phyloP scores from a whole-genome alignment of 2,329 filamentous ascomycete genomes.

The Helotiales sp. region DNA sequence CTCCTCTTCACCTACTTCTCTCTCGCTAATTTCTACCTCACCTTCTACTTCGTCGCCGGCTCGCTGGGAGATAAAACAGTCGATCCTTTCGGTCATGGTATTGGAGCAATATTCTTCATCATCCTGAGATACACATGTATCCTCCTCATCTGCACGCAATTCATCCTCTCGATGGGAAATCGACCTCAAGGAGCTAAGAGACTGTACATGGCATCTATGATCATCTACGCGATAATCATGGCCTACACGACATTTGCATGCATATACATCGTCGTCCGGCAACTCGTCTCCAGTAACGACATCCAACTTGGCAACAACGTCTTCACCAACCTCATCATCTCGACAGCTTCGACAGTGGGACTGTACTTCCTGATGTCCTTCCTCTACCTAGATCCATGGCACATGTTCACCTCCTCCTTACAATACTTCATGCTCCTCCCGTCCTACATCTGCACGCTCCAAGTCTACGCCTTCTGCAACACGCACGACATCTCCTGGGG shows the following conservation, averaged over 20 bases:
- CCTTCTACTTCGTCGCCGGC: constrained; percentile 96
- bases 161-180: constrained; percentile 95
- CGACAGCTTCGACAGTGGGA: constrained; percentile 83
- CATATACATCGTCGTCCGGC: constrained; percentile 84
- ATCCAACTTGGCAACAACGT: constrained; percentile 77
- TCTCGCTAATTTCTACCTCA: constrained; percentile 97
- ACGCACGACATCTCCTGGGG: constrained; percentile 99
- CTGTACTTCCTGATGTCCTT: constrained; percentile 97
- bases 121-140: constrained; percentile 83
- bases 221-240: constrained; percentile 95
- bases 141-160: constrained; percentile 89
- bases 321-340: constrained; percentile 93
- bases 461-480: constrained; percentile 99
- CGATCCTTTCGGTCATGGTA: constrained; percentile 88
- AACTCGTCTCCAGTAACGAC: constrained; percentile 56
- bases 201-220: constrained; percentile 84
- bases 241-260: constrained; percentile 87
- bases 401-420: constrained; percentile 89
- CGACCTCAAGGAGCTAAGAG: constrained; percentile 91
- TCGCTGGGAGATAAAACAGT: constrained; percentile 76
- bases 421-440: constrained; percentile 95
- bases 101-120: constrained; percentile 82
- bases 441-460: constrained; percentile 92
- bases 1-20: constrained; percentile 97
- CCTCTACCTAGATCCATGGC: constrained; percentile 96